Evolutionary conservation across 495 filamentous ascomycete species (phyloP), one percentile per base, ranked within the genome.

Genomic region (Elaphomyces granulatus): DNA sequence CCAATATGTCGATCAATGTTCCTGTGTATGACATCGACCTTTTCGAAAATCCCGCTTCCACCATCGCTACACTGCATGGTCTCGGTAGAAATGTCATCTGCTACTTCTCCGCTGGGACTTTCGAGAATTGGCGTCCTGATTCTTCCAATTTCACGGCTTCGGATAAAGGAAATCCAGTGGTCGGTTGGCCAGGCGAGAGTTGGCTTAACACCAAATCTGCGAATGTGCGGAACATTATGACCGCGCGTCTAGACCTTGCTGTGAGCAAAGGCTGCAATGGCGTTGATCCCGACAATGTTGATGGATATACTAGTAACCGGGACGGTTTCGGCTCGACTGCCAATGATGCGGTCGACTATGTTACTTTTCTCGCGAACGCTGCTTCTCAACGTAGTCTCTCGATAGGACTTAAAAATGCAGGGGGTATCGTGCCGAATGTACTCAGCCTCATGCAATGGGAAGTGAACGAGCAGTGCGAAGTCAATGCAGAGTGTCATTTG

Each of bases 251-350:
- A 4, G 47, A 61, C 36, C 43, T 67, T n/a, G 71, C 70, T 6
- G 48, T 37, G 8, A 16, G 49, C n/a, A 72, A 71, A 48, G 70
- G 70, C 17, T 77, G 72, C 42, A 68, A 72, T 46, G 72, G 58
- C n/a, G 62, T 77, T 9, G 72, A 77, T 49, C 66, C 70, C 0
- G 72, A 77, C 44, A 77, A 77, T 41, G 48, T 75, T 2, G 72
- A 75, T 47, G 72, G 61, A 4, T 74, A 68, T 45, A n/a, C n/a
- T n/a, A 32, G 53, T 30, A 74, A 74, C 43, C 39, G 66, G 8
- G 66, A 61, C 39, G 70, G 70, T 4, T 45, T 75, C 32, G 41
- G 45, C 14, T 59, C 75, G 2, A 71, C 62, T 1, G 32, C 54
- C n/a, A 36, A 50, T 4, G 67, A 72, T 44, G 52, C 67, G 0